Conservation (phyloP, 345 rosid genomes). For the Camelina sativa region DNA sequence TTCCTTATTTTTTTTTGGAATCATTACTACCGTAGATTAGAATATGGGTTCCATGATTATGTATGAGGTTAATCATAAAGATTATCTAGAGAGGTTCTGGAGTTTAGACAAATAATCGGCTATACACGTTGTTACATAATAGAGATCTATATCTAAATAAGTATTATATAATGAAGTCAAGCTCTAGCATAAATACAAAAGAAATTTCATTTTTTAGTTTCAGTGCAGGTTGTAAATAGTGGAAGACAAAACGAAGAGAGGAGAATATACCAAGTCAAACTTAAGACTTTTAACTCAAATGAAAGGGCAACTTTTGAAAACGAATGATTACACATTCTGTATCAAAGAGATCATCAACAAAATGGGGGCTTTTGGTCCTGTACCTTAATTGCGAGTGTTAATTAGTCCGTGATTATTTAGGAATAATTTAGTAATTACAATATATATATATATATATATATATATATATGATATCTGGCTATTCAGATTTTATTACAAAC, state of each 20-base stretch:
- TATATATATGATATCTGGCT: constrained; percentile 14
- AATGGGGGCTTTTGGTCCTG: background rate
- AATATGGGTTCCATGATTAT: constrained; percentile 32
- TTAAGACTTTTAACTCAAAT: constrained; percentile 33
- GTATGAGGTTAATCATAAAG: constrained; percentile 32
- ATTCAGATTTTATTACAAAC: background rate
- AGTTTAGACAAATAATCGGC: constrained; percentile 42
- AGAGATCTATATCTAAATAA: constrained; percentile 23
- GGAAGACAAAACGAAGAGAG: constrained; percentile 6
- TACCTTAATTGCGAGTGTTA: background rate
- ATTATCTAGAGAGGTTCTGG: constrained; percentile 13
- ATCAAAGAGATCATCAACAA: constrained; percentile 18
- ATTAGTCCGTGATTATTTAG: constrained; percentile 23
- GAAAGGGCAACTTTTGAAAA: constrained; percentile 32
- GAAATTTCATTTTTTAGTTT: background rate
- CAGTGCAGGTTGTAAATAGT: constrained; percentile 26
- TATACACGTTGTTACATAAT: constrained; percentile 45
- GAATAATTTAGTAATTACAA: background rate
- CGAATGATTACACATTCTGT: background rate
- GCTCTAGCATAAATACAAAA: constrained; percentile 11
- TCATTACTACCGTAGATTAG: constrained; percentile 3
- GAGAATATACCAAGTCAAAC: constrained; percentile 39
- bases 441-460: background rate
- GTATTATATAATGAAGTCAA: constrained; percentile 33
- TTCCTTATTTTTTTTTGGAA: background rate